A percentile compares a stretch with the other conserved stretches of the same genome.
Conservation (phyloP, 768 basidiomycete genomes). For the Crucibulum laeve region DNA sequence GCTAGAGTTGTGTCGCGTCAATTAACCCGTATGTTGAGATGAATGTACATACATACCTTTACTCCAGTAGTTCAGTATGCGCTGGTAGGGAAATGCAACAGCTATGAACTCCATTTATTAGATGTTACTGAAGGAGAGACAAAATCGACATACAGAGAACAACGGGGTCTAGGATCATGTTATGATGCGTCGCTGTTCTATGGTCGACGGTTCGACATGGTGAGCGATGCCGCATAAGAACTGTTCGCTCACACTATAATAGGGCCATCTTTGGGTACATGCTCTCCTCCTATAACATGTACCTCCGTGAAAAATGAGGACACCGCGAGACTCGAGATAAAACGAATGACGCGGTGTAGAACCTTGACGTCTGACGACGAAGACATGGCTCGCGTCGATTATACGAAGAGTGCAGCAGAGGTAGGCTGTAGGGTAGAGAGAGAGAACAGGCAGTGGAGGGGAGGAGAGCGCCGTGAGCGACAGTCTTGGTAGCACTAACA, state of each 20-base stretch:
- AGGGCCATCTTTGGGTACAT: constrained; percentile 85
- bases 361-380: constrained; percentile 33
- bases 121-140: constrained; percentile 7
- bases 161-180: constrained; percentile 92
- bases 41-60: constrained; percentile 61
- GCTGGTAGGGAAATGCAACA: constrained; percentile 73
- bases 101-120: constrained; percentile 38
- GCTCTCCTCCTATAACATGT: constrained; percentile 80
- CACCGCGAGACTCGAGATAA: constrained; percentile 68
- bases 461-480: no score
- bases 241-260: constrained; percentile 80
- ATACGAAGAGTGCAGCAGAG: no score
- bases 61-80: constrained; percentile 90
- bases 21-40: not conserved
- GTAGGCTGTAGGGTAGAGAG: no score
- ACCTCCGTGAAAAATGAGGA: constrained; percentile 88
- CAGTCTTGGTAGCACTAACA: no score
- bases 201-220: not conserved
- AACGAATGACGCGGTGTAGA: constrained; percentile 68
- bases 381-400: no score
- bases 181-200: constrained; percentile 86
- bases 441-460: no score
- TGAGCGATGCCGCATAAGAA: not conserved
- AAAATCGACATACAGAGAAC: constrained; percentile 60
- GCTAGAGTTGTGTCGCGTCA: constrained; percentile 33